Evolutionary conservation across 2,329 filamentous ascomycete genomes (phyloP).

Genomic region (Pseudogymnoascus destructans): DNA sequence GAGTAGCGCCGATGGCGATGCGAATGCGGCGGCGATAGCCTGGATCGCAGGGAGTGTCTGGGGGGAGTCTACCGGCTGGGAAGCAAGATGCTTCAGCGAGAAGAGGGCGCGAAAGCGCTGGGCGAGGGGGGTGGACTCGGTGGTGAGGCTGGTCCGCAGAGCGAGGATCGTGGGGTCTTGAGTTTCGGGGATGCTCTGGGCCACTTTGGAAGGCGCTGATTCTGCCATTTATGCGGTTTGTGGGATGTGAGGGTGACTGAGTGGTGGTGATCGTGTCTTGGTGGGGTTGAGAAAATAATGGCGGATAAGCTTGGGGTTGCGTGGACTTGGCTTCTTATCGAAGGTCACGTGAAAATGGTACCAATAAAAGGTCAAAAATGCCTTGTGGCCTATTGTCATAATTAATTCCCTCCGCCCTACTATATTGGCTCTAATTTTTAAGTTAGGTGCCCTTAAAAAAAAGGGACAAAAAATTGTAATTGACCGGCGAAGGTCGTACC

Average conservation of each 20-base stretch:
- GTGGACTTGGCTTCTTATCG: slow-evolving; percentile 6
- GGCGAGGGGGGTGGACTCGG: slow-evolving; percentile 70
- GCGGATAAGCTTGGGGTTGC: neutral
- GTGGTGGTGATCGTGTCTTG: neutral
- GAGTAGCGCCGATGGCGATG: slow-evolving; percentile 73
- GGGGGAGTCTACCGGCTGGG: slow-evolving; percentile 42
- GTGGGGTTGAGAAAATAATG: slow-evolving; percentile 9
- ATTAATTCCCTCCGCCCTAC: neutral
- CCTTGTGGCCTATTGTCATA: neutral
- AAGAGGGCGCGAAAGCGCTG: slow-evolving; percentile 93
- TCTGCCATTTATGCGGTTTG: slow-evolving; percentile 3
- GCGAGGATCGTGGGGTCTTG: slow-evolving; percentile 29
- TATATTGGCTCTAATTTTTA: neutral
- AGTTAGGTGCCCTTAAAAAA: neutral
- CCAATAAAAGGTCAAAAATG: neutral
- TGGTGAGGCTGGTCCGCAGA: slow-evolving; percentile 62
- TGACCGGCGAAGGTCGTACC: slow-evolving; percentile 7
- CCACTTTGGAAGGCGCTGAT: neutral
- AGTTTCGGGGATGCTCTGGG: neutral
- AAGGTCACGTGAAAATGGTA: neutral
- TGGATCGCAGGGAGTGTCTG: slow-evolving; percentile 48
- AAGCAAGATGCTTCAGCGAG: slow-evolving; percentile 88
- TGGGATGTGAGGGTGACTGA: neutral
- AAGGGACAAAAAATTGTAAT: neutral
- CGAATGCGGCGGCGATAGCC: slow-evolving; percentile 79